Evolutionary conservation across 2,329 filamentous ascomycete genomes (phyloP).

Genomic region (Penicillium sp.): DNA sequence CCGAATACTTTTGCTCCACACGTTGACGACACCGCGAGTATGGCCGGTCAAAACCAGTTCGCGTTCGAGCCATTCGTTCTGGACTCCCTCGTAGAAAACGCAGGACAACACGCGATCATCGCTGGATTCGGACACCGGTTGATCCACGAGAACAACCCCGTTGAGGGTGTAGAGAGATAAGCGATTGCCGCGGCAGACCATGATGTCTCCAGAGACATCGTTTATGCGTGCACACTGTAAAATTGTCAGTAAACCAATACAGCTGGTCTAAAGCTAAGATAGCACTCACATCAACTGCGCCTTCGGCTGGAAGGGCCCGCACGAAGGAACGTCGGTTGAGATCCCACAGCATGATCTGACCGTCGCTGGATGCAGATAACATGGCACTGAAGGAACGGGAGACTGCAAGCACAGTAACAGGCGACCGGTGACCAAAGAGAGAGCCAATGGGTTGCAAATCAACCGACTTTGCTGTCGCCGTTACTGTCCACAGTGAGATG

Average conservation of each 20-base stretch:
- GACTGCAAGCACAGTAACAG: conserved; percentile 79
- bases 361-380: conserved; percentile 78
- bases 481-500: conserved; percentile 79
- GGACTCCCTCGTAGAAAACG: conserved; percentile 88
- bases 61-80: conserved; percentile 88
- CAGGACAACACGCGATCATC: conserved; percentile 81
- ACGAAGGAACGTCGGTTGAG: conserved; percentile 88
- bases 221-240: conserved; percentile 82
- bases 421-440: conserved; percentile 85
- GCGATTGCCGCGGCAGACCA: conserved; percentile 76
- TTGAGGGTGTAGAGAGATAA: conserved; percentile 85
- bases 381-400: conserved; percentile 88
- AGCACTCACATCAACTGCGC: conserved; percentile 47
- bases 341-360: conserved; percentile 88
- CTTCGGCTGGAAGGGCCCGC: conserved; percentile 65
- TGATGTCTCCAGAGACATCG: conserved; percentile 85
- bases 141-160: conserved; percentile 77
- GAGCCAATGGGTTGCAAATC: conserved; percentile 78
- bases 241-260: not conserved
- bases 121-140: conserved; percentile 71
- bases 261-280: not conserved
- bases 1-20: conserved; percentile 60
- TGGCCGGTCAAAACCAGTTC: conserved; percentile 90
- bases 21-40: conserved; percentile 77
- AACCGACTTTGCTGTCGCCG: conserved; percentile 65